A percentile compares a stretch with the other conserved stretches of the same genome.
Evolutionary conservation across 495 filamentous ascomycete genomes (phyloP).

Genomic region (Penicillium coffeae): DNA sequence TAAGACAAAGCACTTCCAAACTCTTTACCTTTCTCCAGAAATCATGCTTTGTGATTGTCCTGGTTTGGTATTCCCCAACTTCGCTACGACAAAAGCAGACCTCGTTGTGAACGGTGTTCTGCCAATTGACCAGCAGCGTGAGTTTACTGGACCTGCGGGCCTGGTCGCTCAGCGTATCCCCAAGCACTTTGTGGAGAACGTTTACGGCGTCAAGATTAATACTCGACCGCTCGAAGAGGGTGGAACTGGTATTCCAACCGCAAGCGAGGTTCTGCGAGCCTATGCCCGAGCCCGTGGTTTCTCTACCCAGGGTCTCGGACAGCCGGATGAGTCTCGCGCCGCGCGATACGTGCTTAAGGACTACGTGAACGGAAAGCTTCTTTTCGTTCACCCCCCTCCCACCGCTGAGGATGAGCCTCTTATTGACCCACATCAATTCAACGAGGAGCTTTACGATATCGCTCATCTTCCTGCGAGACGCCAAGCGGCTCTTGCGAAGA

Average conservation of each 20-base stretch:
- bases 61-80: slow-evolving; percentile 97
- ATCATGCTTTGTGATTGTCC: slow-evolving; percentile 97
- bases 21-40: slow-evolving; percentile 83
- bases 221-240: slow-evolving; percentile 87
- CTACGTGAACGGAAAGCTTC: slow-evolving; percentile 92
- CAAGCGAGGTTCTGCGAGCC: slow-evolving; percentile 78
- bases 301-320: slow-evolving; percentile 77
- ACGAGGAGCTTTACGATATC: slow-evolving; percentile 79
- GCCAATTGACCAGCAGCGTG: slow-evolving; percentile 94
- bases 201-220: slow-evolving; percentile 88
- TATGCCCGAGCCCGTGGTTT: slow-evolving; percentile 90
- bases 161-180: slow-evolving; percentile 91
- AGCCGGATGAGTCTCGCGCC: slow-evolving; percentile 89
- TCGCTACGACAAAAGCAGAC: slow-evolving; percentile 93
- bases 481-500: slow-evolving; percentile 53
- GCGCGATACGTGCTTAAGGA: slow-evolving; percentile 92
- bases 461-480: slow-evolving; percentile 70
- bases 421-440: slow-evolving; percentile 73
- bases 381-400: slow-evolving; percentile 88
- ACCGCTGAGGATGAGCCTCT: slow-evolving; percentile 43
- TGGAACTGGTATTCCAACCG: slow-evolving; percentile 83
- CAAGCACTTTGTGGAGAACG: slow-evolving; percentile 80
- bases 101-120: slow-evolving; percentile 94
- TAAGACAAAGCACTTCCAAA: slow-evolving; percentile 99
- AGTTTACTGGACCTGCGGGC: slow-evolving; percentile 82